Conservation (phyloP, 2,329 filamentous ascomycete genomes). For the Botryotinia narcissicola region DNA sequence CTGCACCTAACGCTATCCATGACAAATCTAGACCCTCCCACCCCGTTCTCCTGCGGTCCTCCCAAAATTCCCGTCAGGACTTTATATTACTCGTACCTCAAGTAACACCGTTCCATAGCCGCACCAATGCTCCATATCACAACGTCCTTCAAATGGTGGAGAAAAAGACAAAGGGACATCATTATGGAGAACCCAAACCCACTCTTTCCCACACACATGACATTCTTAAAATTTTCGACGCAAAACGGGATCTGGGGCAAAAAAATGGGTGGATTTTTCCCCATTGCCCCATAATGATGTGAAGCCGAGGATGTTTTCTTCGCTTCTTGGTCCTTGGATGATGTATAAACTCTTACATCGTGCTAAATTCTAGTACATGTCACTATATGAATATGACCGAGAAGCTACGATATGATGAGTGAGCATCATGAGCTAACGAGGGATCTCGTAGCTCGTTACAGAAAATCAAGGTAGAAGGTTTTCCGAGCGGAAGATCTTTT, state of each 20-base stretch:
- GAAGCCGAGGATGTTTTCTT: slow-evolving; percentile 3
- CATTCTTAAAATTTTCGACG: slow-evolving; percentile 7
- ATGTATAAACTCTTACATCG: background rate
- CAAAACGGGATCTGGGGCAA: slow-evolving; percentile 9
- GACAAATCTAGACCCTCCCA: slow-evolving; percentile 3
- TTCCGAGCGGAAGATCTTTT: background rate
- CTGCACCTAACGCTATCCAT: background rate
- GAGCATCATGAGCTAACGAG: background rate
- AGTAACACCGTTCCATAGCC: background rate
- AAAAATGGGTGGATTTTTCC: background rate
- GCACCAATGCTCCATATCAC: background rate
- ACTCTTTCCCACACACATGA: slow-evolving; percentile 11
- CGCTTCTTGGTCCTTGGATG: background rate
- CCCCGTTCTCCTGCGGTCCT: background rate
- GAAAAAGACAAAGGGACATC: background rate
- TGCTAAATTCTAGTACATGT: background rate
- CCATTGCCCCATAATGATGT: slow-evolving; percentile 8
- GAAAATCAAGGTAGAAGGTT: background rate
- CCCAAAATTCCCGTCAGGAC: background rate
- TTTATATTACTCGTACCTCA: background rate
- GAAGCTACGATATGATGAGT: background rate
- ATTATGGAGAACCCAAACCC: slow-evolving; percentile 4
- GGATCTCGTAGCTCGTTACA: background rate
- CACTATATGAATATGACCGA: background rate
- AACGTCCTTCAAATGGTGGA: slow-evolving; percentile 1